Percentiles rank a stretch among this genome's conserved stretches.
Conservation (phyloP, 2,329 filamentous ascomycete genomes). For the Sporothrix schenckii region DNA sequence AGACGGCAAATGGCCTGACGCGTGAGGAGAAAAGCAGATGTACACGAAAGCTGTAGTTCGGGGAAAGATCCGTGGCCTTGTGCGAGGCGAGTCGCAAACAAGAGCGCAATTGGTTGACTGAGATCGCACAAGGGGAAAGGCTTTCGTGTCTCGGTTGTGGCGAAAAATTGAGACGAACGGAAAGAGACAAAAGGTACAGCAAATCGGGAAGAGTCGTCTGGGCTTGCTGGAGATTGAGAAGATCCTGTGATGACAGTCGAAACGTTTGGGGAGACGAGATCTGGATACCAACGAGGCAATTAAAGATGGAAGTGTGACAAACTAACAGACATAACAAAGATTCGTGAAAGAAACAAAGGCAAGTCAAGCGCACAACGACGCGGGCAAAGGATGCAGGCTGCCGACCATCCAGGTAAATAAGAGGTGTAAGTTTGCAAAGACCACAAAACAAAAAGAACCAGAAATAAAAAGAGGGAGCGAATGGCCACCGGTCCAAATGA, state of each 20-base stretch:
- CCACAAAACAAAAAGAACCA: neutral
- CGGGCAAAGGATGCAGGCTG: neutral
- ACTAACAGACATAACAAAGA: neutral
- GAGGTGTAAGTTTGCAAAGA: neutral
- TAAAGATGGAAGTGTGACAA: neutral
- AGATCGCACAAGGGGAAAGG: constrained; percentile 13
- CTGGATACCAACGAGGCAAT: neutral
- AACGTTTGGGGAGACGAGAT: neutral
- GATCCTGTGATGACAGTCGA: neutral
- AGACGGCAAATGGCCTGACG: neutral
- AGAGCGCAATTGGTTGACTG: constrained; percentile 22
- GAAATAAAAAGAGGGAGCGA: neutral
- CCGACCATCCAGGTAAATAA: no score
- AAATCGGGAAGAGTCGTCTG: neutral
- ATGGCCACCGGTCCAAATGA: neutral
- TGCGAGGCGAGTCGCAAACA: constrained; percentile 31
- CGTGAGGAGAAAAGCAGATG: neutral
- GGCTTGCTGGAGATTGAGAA: neutral
- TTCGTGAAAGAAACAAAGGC: neutral
- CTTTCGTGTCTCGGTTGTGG: constrained; percentile 21
- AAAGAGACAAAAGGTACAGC: neutral
- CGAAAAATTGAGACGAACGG: neutral
- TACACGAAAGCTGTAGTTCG: neutral
- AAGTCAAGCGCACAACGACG: neutral
- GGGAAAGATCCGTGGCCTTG: constrained; percentile 19